phyloP scores from a whole-genome alignment of 139 green algal species.

The Chlamydomonas schloesseri region DNA sequence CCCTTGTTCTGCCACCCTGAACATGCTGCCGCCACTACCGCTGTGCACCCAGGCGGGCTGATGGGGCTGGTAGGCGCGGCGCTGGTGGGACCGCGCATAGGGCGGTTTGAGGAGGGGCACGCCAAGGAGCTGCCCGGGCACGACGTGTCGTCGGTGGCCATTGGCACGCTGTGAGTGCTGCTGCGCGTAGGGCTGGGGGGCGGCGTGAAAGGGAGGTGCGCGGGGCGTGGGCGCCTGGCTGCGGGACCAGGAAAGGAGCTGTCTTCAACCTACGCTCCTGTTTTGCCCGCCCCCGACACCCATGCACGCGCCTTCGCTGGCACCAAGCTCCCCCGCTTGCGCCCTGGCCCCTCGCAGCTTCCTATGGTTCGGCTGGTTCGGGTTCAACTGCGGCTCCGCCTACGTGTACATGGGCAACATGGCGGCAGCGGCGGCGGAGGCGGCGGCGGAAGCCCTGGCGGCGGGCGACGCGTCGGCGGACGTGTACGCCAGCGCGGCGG shows the following conservation, averaged over 20 bases:
- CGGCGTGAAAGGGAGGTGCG: not conserved
- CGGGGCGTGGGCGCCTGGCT: not conserved
- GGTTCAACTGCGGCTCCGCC: slow-evolving; percentile 65
- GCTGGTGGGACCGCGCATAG: slow-evolving; percentile 56
- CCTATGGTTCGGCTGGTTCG: slow-evolving; percentile 66
- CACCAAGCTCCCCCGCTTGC: too few relatives aligned
- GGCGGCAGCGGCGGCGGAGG: not conserved
- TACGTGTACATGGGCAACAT: slow-evolving; percentile 51
- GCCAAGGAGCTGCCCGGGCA: slow-evolving; percentile 61
- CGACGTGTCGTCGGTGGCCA: slow-evolving; percentile 57
- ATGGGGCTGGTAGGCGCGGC: slow-evolving; percentile 58
- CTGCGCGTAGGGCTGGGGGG: not conserved
- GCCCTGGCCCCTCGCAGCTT: slow-evolving; percentile 38
- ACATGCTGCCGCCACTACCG: too few relatives aligned
- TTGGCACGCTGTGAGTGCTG: slow-evolving; percentile 54
- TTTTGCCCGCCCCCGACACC: too few relatives aligned
- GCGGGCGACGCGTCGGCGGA: too few relatives aligned
- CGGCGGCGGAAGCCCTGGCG: too few relatives aligned
- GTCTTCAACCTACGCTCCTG: too few relatives aligned
- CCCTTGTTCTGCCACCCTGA: too few relatives aligned
- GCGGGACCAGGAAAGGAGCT: too few relatives aligned
- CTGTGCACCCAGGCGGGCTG: slow-evolving; percentile 51
- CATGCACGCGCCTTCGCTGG: too few relatives aligned
- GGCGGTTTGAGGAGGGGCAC: slow-evolving; percentile 55
- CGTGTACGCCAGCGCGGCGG: not conserved